Evolutionary conservation across 768 basidiomycete species (phyloP), one percentile per base, ranked within the genome.

Genomic region (Kwoniella shandongensis): DNA sequence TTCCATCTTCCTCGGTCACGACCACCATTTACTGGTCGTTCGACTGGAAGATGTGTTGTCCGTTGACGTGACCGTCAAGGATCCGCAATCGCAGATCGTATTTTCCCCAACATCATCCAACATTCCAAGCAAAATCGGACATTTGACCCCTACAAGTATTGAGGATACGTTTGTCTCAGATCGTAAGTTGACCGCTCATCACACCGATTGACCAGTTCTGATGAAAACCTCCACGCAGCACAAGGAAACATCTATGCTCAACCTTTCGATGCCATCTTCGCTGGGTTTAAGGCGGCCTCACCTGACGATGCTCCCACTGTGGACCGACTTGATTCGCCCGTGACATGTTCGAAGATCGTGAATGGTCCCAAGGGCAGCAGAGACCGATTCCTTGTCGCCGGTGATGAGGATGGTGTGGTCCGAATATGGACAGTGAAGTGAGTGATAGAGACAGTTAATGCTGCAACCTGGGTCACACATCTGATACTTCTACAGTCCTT

Each of bases 361-460:
- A 30, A 41, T 32, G 38, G 44, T 32, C n/a, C 52, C 17, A 36
- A 25, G 23, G 13, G 32, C 17, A 13, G 44, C 15, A 38, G 44
- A 5, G 49, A 23, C 10, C 4, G 17, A 7, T 63, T 66, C 18
- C 22, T 74, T 1, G 62, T 68, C 2, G 70, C 70, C 0, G 74
- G 74, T 8, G 72, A 73, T 59, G 72, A 76, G 44, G 74, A 76
- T 51, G 74, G 74, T 15, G 59, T 57, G 12, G 55, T 76, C 13
- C 51, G 72, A 20, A 64, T 77, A 11, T 76, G 75, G 75, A 48
- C 57, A 2, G 65, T 61, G 1, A 48, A 64, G 74, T 75, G 29
- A 53, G n/a, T n/a, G n/a, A n/a, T n/a, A n/a, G n/a, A n/a, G n/a
- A n/a, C n/a, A n/a, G n/a, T n/a, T n/a, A n/a, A n/a, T n/a, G n/a